A percentile compares a stretch with the other conserved stretches of the same genome.
Evolutionary conservation across 805 yeast species (phyloP).

Genomic region (Lachancea kluyveri): DNA sequence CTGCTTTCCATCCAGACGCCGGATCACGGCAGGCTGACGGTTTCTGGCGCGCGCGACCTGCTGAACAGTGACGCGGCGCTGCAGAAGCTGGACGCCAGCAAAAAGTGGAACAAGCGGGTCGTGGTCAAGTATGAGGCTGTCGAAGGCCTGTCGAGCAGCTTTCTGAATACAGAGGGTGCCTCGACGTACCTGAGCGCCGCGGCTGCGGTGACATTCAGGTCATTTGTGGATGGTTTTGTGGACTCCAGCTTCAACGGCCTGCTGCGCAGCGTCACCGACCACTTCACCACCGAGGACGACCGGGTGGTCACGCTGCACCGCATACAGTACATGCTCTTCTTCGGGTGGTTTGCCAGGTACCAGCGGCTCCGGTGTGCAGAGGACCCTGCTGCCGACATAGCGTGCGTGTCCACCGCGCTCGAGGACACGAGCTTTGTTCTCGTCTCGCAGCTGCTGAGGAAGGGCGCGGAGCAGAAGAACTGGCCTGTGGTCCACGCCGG

Average conservation of each 20-base stretch:
- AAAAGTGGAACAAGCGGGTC: conserved; percentile 52
- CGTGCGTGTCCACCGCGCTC: conserved; percentile 48
- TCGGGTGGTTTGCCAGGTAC: conserved; percentile 72
- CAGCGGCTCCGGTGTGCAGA: conserved; percentile 39
- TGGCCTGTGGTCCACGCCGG: conserved; percentile 65
- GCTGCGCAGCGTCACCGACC: conserved; percentile 44
- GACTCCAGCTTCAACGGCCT: conserved; percentile 74
- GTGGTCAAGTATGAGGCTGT: conserved; percentile 24
- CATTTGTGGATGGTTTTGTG: conserved; percentile 51
- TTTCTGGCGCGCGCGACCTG: conserved; percentile 69
- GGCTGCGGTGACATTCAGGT: conserved; percentile 29
- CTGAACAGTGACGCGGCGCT: conserved; percentile 46
- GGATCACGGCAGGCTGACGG: conserved; percentile 51
- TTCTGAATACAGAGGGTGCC: conserved; percentile 18
- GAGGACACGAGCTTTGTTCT: conserved; percentile 56
- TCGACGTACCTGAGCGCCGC: conserved; percentile 29
- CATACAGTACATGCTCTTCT: conserved; percentile 49
- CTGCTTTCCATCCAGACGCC: conserved; percentile 63
- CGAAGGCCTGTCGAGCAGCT: conserved; percentile 28
- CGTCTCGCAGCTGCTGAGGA: conserved; percentile 35
- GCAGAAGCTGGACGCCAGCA: conserved; percentile 57
- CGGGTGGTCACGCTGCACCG: conserved; percentile 28
- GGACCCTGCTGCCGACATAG: conserved; percentile 25
- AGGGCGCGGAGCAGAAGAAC: conserved; percentile 37
- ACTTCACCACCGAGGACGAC: conserved; percentile 37